phyloP scores from a whole-genome alignment of 805 yeast species.

The Starmerella vitae region DNA sequence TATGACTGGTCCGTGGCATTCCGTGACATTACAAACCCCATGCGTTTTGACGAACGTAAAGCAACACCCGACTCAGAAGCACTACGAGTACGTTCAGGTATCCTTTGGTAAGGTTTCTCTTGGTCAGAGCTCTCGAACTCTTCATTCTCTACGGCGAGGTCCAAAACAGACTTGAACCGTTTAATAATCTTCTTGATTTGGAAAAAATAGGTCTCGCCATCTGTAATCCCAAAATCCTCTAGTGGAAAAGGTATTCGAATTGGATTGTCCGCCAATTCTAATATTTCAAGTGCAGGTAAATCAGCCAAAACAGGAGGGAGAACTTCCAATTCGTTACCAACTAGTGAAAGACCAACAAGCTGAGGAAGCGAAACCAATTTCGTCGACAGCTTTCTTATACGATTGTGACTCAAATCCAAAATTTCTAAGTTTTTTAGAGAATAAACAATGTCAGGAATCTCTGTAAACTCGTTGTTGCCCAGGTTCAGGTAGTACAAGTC shows the following conservation, averaged over 20 bases:
- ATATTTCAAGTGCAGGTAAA: slow-evolving; percentile 38
- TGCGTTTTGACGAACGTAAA: slow-evolving; percentile 56
- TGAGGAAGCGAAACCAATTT: slow-evolving; percentile 30
- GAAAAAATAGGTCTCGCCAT: slow-evolving; percentile 33
- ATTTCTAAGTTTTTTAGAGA: slow-evolving; percentile 40
- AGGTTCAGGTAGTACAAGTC: slow-evolving; percentile 49
- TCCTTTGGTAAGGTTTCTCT: not conserved
- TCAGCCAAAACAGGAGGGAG: slow-evolving; percentile 42
- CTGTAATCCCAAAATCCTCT: slow-evolving; percentile 22
- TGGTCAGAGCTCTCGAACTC: not conserved
- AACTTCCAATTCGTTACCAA: slow-evolving; percentile 42
- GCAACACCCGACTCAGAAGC: slow-evolving; percentile 32
- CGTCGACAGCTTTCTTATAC: slow-evolving; percentile 36
- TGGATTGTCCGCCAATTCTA: slow-evolving; percentile 55
- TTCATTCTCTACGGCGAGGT: not conserved
- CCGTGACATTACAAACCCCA: slow-evolving; percentile 45
- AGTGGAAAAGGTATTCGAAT: slow-evolving; percentile 27
- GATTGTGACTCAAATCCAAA: slow-evolving; percentile 50
- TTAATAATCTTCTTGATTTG: slow-evolving; percentile 20
- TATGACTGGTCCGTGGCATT: slow-evolving; percentile 17
- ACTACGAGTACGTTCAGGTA: slow-evolving; percentile 24
- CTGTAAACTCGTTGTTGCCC: slow-evolving; percentile 43
- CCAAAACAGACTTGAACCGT: slow-evolving; percentile 1
- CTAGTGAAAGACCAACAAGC: slow-evolving; percentile 44
- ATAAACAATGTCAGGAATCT: slow-evolving; percentile 36